Evolutionary conservation across 2,329 filamentous ascomycete genomes (phyloP).

Genomic region (Aureobasidium sp.): DNA sequence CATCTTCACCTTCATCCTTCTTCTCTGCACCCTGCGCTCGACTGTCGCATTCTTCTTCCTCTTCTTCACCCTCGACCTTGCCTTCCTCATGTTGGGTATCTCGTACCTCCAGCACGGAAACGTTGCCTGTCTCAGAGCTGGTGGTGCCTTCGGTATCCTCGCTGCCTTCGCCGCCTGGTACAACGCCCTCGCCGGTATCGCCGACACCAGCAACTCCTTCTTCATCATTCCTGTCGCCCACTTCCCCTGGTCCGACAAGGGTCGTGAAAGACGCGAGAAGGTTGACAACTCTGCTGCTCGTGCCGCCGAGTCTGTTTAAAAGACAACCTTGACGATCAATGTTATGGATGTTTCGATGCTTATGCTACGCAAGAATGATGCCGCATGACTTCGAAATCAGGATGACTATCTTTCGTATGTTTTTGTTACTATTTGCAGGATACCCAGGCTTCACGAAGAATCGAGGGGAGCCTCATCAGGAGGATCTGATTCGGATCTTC

Average conservation of each 20-base stretch:
- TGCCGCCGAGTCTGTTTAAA: conserved; percentile 23
- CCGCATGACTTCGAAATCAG: not conserved
- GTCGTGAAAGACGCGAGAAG: conserved; percentile 49
- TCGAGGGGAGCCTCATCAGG: not conserved
- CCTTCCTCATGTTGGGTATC: conserved; percentile 52
- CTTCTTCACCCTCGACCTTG: conserved; percentile 52
- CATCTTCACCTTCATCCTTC: conserved; percentile 51
- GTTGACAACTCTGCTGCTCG: conserved; percentile 38
- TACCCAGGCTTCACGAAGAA: conserved; percentile 15
- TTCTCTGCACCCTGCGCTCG: conserved; percentile 48
- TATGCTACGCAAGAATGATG: not conserved
- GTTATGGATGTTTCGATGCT: not conserved
- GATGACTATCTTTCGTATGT: conserved; percentile 11
- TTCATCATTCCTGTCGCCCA: conserved; percentile 88
- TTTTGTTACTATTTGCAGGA: conserved; percentile 14
- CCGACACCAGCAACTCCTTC: conserved; percentile 61
- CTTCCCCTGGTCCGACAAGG: conserved; percentile 89
- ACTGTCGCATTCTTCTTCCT: conserved; percentile 53
- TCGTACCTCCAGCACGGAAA: conserved; percentile 44
- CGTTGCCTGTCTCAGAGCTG: conserved; percentile 42
- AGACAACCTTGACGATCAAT: not conserved
- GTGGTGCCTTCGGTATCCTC: conserved; percentile 47
- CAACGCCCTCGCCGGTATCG: conserved; percentile 49
- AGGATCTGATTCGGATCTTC: not conserved
- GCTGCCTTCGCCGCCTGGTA: conserved; percentile 51